Evolutionary conservation across 1,284 basidiomycete species (phyloP).

Genomic region (Austropuccinia psidii): DNA sequence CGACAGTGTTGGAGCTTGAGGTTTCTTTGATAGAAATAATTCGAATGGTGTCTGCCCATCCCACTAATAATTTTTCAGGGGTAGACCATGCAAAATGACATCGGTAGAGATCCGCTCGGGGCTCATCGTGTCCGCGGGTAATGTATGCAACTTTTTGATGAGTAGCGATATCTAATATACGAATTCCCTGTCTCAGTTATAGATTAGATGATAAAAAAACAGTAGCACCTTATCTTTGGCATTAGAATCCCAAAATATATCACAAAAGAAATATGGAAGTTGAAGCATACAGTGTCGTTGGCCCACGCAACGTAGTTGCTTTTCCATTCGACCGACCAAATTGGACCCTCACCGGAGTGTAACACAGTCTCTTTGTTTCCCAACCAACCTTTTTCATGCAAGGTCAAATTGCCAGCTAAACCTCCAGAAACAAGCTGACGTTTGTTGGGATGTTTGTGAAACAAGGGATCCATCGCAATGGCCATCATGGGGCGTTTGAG

Average conservation of each 20-base stretch:
- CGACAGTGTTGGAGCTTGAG: neutral
- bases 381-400: constrained; percentile 93
- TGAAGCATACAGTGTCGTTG: constrained; percentile 65
- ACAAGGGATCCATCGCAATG: constrained; percentile 82
- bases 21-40: constrained; percentile 53
- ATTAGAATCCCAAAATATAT: neutral
- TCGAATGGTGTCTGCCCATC: constrained; percentile 92
- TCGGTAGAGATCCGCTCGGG: constrained; percentile 85
- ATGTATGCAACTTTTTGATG: constrained; percentile 79
- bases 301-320: constrained; percentile 89
- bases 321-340: constrained; percentile 85
- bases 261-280: neutral
- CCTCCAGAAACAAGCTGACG: constrained; percentile 90
- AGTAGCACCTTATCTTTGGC: constrained; percentile 19
- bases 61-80: constrained; percentile 73
- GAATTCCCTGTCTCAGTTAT: constrained; percentile 64
- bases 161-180: constrained; percentile 78
- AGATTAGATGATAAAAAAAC: neutral
- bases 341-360: constrained; percentile 83
- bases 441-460: constrained; percentile 63
- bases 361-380: constrained; percentile 84
- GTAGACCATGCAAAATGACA: constrained; percentile 88
- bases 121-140: constrained; percentile 68
- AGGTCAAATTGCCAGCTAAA: constrained; percentile 72
- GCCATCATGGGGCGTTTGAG: constrained; percentile 86